Evolutionary conservation across 1,284 basidiomycete species (phyloP), one percentile per base, ranked within the genome.

Genomic region (Blastosporella zonata): DNA sequence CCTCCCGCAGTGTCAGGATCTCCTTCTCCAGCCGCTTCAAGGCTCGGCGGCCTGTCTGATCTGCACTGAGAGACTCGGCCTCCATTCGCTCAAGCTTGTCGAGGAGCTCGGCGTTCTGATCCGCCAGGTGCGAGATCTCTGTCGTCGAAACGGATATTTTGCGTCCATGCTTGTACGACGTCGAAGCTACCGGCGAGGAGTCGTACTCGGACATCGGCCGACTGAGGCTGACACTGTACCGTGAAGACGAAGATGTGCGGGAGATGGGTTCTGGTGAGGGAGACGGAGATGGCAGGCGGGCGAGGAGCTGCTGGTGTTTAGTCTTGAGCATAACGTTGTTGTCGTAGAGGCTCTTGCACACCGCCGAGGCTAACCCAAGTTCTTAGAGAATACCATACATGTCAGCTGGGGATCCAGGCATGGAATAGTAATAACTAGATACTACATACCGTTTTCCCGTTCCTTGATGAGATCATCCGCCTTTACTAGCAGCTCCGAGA

Each of bases 51-150:
- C 88, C 88, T 1, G 75, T 72, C 33, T 79, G 75, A 55, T 93
- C 88, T 2, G 82, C 74, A 36, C 75, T 74, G 7, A 69, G 67
- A 4, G 88, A 80, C 55, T 92, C 90, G 0, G 75, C 65, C 61
- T 93, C 86, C 18, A 93, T 74, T 50, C 78, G 77, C 60, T 89
- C 82, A 5, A 93, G 72, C 55, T 89, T 87, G 18, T 77, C 67
- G 5, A 88, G 69, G 13, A 93, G 80, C 50, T 91, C 85, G 0
- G 84, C 81, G 60, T 93, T 93, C 66, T 92, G 87, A 58, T 90
- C 87, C 0, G 83, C 78, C 21, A 93, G 77, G 6, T 75, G 70
- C 2, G 81, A 78, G 21, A 92, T 73, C 49, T 90, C 87, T n/a
- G 74, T 67, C 0, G 81, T 79, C 2, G 84, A 82, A 46, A 86